These are phyloP conservation scores for Serendipita indica DNA, from an alignment of 768 basidiomycete genomes.

Conservation along the genomic window DNA sequence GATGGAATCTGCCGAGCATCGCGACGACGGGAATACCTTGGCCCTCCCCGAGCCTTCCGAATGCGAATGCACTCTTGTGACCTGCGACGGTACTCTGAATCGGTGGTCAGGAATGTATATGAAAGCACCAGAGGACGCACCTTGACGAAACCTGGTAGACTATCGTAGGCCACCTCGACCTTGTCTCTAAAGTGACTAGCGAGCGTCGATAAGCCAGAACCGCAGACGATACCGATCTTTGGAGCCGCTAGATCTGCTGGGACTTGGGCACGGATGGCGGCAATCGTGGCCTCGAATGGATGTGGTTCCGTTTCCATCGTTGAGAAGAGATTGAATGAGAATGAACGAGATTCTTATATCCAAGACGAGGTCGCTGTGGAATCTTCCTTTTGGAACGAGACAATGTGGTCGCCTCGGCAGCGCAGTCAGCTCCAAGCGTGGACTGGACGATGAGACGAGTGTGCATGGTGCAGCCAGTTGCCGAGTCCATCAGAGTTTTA, in stretches of 20 bases:
- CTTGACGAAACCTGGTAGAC: conserved; percentile 61
- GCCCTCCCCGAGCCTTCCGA: conserved; percentile 54
- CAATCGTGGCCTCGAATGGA: background rate
- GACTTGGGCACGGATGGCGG: conserved; percentile 11
- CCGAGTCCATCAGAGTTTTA: too few relatives aligned
- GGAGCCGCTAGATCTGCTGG: conserved; percentile 34
- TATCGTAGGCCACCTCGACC: conserved; percentile 44
- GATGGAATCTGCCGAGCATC: conserved; percentile 75
- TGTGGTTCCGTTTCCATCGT: too few relatives aligned
- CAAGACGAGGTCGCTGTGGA: too few relatives aligned
- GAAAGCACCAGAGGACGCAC: conserved; percentile 24
- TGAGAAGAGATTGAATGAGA: too few relatives aligned
- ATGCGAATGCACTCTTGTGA: conserved; percentile 66
- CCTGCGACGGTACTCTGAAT: conserved; percentile 42
- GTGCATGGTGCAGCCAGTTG: too few relatives aligned
- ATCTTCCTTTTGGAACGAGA: too few relatives aligned
- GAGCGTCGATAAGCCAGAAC: conserved; percentile 69
- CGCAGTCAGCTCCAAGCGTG: too few relatives aligned
- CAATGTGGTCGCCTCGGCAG: too few relatives aligned
- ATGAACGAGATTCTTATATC: too few relatives aligned
- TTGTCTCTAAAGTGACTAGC: conserved; percentile 27
- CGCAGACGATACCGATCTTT: conserved; percentile 70
- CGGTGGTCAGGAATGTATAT: background rate
- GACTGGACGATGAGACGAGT: too few relatives aligned
- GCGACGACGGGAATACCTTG: conserved; percentile 67